phyloP scores from a whole-genome alignment of 169 alveolate genomes.

The Eimeria acervulina region DNA sequence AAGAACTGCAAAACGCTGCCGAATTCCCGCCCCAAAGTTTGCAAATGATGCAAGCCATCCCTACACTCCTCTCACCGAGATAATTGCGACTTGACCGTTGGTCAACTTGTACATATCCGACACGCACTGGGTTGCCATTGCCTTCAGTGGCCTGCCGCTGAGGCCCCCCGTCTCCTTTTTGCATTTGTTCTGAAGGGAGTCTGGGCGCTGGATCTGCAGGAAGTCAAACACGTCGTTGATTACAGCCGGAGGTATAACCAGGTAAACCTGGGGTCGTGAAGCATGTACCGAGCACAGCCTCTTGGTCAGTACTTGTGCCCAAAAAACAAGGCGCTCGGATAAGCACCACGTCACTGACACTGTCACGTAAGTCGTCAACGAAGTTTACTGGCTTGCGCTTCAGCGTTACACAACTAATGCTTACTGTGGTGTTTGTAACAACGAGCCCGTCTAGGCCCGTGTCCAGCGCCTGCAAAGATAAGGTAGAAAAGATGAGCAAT shows the following conservation, averaged over 20 bases:
- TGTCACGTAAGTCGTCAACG: not conserved
- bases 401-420: not conserved
- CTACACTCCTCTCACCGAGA: conserved; percentile 88
- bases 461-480: conserved; percentile 86
- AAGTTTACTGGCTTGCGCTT: not conserved
- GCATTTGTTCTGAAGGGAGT: conserved; percentile 67
- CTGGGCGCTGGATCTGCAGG: conserved; percentile 84
- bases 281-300: not conserved
- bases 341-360: not conserved
- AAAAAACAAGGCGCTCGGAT: not conserved
- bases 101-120: conserved; percentile 91
- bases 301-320: not conserved
- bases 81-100: conserved; percentile 89
- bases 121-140: conserved; percentile 88
- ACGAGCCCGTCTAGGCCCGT: conserved; percentile 91
- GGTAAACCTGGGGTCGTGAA: not conserved
- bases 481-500: too few relatives aligned
- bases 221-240: not conserved
- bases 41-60: not conserved
- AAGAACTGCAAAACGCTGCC: not conserved
- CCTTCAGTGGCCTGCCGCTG: conserved; percentile 91
- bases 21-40: not conserved
- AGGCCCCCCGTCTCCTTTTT: conserved; percentile 91
- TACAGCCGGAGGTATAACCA: not conserved
- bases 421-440: conserved; percentile 92